Conservation (phyloP, 371 early-diverging fungal species). For the Zopfochytrium polystomum region DNA sequence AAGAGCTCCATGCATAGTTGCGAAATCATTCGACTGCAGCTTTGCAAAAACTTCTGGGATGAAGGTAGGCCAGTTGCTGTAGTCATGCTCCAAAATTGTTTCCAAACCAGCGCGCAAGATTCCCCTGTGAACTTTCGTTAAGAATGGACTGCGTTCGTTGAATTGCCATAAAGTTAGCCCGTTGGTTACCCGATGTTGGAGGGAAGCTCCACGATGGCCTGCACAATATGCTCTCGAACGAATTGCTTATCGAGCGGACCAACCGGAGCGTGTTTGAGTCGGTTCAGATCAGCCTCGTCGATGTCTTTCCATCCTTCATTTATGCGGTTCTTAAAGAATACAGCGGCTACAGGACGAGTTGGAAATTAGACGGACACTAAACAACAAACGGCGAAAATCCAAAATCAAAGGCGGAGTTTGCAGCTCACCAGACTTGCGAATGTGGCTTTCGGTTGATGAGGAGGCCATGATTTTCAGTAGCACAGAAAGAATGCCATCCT, state of each 20-base stretch:
- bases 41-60: slow-evolving; percentile 57
- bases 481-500: too few relatives aligned
- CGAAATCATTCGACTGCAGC: slow-evolving; percentile 65
- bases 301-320: slow-evolving; percentile 67
- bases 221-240: slow-evolving; percentile 70
- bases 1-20: slow-evolving; percentile 69
- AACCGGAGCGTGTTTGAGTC: too few relatives aligned
- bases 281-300: slow-evolving; percentile 26
- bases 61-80: slow-evolving; percentile 73
- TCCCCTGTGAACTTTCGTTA: too few relatives aligned
- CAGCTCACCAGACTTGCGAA: too few relatives aligned
- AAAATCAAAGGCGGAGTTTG: too few relatives aligned
- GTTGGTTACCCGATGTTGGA: background rate
- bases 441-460: too few relatives aligned
- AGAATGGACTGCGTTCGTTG: too few relatives aligned
- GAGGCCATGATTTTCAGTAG: too few relatives aligned
- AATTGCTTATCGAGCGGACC: slow-evolving; percentile 65
- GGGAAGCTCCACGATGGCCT: slow-evolving; percentile 54
- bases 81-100: slow-evolving; percentile 50
- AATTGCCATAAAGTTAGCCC: slow-evolving; percentile 1
- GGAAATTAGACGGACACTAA: background rate
- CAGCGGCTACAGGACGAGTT: slow-evolving; percentile 62
- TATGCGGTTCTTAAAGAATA: slow-evolving; percentile 90
- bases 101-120: slow-evolving; percentile 18
- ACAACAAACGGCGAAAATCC: too few relatives aligned